Base-by-base conservation (phyloP, 2,329 filamentous ascomycete genomes). In the Aspergillus sp. region DNA sequence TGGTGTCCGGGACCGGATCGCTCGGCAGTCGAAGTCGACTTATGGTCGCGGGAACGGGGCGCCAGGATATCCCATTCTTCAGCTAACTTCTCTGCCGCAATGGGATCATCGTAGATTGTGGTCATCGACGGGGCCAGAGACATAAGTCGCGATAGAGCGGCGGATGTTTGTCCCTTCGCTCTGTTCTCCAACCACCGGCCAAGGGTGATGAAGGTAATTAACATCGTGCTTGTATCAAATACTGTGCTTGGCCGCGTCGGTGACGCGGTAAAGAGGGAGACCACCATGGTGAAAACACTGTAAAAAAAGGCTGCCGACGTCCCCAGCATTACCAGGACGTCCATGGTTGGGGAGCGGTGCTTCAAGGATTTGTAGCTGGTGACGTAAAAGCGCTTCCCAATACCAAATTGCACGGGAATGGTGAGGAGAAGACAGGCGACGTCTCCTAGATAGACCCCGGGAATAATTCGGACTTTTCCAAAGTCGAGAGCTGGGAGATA, bases 191-290 rank as follows among this genome's bases (percentile, higher is more conserved):
- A 75, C 75, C 88, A 99, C 33, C 94, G 86, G 3, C 94, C 90
- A 2, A 99, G 76, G 1, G 88, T 91, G 70, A 96, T 90, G 68
- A 99, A 97, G 0, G 91, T 96, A 70, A 99, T 92, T 47, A 99
- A 80, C 94, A 97, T 99, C 19, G 91, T 96, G 73, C 92, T 96
- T 1, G 94, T 99, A 67, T 99, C 94, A 64, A 99, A 99, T 14
- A 96, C 88, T 2, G 91, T 96, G 57, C 84, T 86, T 1, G 94
- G 94, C 45, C 89, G 83, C 2, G 80, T 82, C 67, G 97, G 90
- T 6, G 90, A 89, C 19, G 83, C 77, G n/a, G 83, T 78, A 13
- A 89, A 60, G 17, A 97, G 69, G 0, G 91, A 95, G 14, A 97
- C 85, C 4, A 87, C 50, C 90, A 99, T 96, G 14, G 90, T 84